A percentile compares a stretch with the other conserved stretches of the same genome.
Conservation (phyloP, 805 yeast genomes). For the Sugiyamaella mastotermitis region DNA sequence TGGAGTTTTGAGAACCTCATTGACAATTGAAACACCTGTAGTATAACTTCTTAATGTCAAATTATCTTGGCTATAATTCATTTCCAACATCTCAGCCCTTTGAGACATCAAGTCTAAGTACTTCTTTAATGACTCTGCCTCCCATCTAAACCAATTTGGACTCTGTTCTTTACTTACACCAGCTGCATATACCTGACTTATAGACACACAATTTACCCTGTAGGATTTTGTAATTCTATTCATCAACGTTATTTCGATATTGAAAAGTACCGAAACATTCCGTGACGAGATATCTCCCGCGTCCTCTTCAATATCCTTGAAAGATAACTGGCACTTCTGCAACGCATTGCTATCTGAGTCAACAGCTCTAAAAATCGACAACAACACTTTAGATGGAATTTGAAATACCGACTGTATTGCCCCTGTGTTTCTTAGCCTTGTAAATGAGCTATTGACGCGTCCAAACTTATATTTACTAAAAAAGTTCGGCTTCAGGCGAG, state of each 20-base stretch:
- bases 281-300: not conserved
- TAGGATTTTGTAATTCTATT: constrained; percentile 17
- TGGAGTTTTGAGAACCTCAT: constrained; percentile 18
- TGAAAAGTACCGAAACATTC: constrained; percentile 7
- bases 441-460: constrained; percentile 2
- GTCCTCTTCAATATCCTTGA: constrained; percentile 6
- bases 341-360: constrained; percentile 16
- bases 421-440: not conserved
- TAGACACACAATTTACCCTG: constrained; percentile 14
- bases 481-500: constrained; percentile 12
- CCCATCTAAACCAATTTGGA: constrained; percentile 12
- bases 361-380: constrained; percentile 18
- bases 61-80: constrained; percentile 9
- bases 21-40: constrained; percentile 9
- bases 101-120: constrained; percentile 17
- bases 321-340: constrained; percentile 8
- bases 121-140: constrained; percentile 12
- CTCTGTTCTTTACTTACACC: constrained; percentile 6
- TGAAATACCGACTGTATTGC: constrained; percentile 11
- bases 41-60: constrained; percentile 14
- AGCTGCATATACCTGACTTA: constrained; percentile 7
- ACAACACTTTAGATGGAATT: constrained; percentile 18
- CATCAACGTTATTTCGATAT: constrained; percentile 11
- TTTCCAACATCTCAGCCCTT: constrained; percentile 18
- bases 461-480: constrained; percentile 9